Conservation (phyloP, 805 yeast species). For the Scheffersomyces ergatensis region DNA sequence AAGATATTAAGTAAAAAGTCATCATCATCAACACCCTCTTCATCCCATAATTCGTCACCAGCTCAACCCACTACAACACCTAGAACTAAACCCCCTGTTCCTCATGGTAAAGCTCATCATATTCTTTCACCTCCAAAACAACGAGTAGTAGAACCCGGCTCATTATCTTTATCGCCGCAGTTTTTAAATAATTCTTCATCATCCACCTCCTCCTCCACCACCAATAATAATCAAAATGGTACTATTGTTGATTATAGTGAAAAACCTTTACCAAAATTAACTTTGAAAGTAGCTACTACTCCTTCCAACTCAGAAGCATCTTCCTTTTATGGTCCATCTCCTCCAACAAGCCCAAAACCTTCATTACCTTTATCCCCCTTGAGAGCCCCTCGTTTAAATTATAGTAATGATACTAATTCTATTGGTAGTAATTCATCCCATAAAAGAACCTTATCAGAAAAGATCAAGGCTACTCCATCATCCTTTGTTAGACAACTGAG, state of each 20-base stretch:
- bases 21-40: neutral
- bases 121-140: neutral
- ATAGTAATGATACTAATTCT: conserved; percentile 1
- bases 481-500: conserved; percentile 32
- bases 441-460: conserved; percentile 24
- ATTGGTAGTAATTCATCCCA: conserved; percentile 1
- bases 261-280: neutral
- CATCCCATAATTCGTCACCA: neutral
- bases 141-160: too few species aligned
- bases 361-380: neutral
- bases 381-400: neutral
- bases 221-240: neutral
- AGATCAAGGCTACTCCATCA: conserved; percentile 30
- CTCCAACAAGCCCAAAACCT: neutral
- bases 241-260: too few species aligned
- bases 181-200: neutral
- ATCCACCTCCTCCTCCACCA: conserved; percentile 1
- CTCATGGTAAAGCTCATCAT: conserved; percentile 1
- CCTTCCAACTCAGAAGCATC: conserved; percentile 1
- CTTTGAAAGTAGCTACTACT: too few species aligned
- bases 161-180: neutral
- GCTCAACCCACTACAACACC: neutral
- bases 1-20: conserved; percentile 1
- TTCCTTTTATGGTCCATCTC: conserved; percentile 1
- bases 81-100: neutral